Conservation (phyloP, 148 eudicot genomes). For the Fagopyrum homotropicum region DNA sequence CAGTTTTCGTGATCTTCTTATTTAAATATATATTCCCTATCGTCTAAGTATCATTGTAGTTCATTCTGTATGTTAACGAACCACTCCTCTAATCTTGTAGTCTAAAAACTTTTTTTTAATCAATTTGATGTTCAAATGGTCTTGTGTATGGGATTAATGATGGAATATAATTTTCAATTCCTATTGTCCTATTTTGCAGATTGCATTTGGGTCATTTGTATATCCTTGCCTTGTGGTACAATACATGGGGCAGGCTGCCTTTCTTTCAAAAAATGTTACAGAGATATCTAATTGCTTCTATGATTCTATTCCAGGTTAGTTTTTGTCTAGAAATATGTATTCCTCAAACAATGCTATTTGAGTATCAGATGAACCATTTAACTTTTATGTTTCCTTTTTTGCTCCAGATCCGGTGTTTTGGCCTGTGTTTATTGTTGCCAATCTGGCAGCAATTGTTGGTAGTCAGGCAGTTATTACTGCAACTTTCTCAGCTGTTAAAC, state of each 20-base stretch:
- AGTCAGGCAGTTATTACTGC: slow-evolving; percentile 95
- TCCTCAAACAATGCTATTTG: neutral
- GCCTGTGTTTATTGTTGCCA: slow-evolving; percentile 92
- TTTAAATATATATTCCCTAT: neutral
- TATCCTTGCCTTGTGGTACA: slow-evolving; percentile 92
- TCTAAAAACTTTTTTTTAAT: neutral
- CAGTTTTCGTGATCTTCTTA: neutral
- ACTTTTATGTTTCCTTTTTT: neutral
- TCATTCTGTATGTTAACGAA: neutral
- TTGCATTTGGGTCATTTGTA: slow-evolving; percentile 57
- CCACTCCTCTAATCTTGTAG: neutral
- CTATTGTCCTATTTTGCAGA: slow-evolving; percentile 40
- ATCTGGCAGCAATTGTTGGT: slow-evolving; percentile 85
- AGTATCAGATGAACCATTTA: neutral
- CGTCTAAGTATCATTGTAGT: neutral
- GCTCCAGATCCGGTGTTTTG: slow-evolving; percentile 56
- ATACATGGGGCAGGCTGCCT: slow-evolving; percentile 99
- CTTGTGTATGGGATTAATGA: neutral
- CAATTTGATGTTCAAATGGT: neutral
- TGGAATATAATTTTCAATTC: neutral
- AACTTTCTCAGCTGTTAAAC: slow-evolving; percentile 88
- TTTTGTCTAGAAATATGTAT: slow-evolving; percentile 4
- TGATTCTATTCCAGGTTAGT: slow-evolving; percentile 78
- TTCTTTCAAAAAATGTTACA: slow-evolving; percentile 43
- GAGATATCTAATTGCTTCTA: slow-evolving; percentile 62